Evolutionary conservation across 2,329 filamentous ascomycete species (phyloP), one percentile per base, ranked within the genome.

Genomic region (Fusarium buxicola): DNA sequence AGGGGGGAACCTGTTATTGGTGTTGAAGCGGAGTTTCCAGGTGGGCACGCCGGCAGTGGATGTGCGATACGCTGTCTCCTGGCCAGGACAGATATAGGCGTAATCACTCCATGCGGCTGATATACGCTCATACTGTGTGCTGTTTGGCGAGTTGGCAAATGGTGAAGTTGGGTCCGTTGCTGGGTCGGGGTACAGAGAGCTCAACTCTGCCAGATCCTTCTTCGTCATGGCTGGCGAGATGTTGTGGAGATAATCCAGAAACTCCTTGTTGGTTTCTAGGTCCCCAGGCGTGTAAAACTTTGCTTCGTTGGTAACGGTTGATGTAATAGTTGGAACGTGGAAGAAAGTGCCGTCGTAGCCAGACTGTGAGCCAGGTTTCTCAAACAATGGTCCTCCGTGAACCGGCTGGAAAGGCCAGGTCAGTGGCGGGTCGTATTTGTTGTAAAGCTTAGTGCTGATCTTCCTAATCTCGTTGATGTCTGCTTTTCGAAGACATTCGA

Each of bases 401-500:
- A 77, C 76, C 1, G 81, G 81, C 46, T 83, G 81, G 69, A 80
- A 83, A 0, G 81, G 80, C 81, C 81, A 83, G 0, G 78, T 82
- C 24, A 80, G 69, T 32, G 74, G 74, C 13, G 75, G 74, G 5
- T 77, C 68, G 5, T 77, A 76, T 0, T 76, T 73, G 3, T 73
- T 66, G 52, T 76, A 81, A 3, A 81, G 51, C 16, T 74, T 73
- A 0, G 73, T 72, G 31, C 78, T 80, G 15, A 78, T 75, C 53
- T 72, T 63, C 8, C 71, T 55, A 32, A 83, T 78, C 2, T 73
- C 70, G 4, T 64, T 51, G 2, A 79, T 68, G 10, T 78, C 73
- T 0, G 74, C 76, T 2, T 64, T 60, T 5, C 76, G 75, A 2
- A 83, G 70, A 45, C 80, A 83, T 2, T 62, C 56, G 0, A 82